phyloP scores from a whole-genome alignment of 1,284 basidiomycete species.

The Puccinia polysora region DNA sequence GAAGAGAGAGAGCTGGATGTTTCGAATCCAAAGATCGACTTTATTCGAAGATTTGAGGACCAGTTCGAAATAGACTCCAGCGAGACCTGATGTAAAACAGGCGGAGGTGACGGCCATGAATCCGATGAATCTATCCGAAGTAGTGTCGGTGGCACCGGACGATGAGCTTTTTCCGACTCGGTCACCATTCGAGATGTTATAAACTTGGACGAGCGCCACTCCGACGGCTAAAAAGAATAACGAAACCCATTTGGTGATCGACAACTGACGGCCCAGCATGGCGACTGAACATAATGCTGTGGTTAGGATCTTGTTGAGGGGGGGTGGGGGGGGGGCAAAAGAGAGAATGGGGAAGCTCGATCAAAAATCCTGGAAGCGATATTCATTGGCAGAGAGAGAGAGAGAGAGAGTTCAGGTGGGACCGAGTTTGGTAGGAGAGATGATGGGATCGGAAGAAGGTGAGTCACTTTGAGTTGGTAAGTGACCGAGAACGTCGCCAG shows the following conservation, averaged over 20 bases:
- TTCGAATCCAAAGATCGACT: constrained; percentile 87
- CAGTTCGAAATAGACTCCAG: constrained; percentile 98
- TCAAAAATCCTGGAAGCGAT: no score
- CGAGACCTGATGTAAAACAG: constrained; percentile 91
- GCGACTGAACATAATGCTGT: constrained; percentile 90
- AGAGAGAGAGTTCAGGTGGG: no score
- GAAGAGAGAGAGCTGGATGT: constrained; percentile 91
- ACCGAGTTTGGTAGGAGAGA: no score
- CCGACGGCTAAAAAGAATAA: constrained; percentile 80
- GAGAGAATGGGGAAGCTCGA: background rate
- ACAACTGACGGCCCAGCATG: constrained; percentile 72
- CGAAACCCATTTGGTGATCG: constrained; percentile 72
- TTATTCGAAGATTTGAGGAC: constrained; percentile 55
- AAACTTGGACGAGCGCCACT: constrained; percentile 87
- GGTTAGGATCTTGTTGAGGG: constrained; percentile 93
- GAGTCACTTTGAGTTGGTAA: constrained; percentile 46
- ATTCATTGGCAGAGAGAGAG: no score
- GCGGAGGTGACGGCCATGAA: constrained; percentile 78
- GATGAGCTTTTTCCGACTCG: background rate
- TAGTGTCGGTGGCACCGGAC: constrained; percentile 25
- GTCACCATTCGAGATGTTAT: constrained; percentile 53
- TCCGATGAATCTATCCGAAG: constrained; percentile 64
- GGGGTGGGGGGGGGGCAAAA: no score
- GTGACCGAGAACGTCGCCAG: constrained; percentile 81
- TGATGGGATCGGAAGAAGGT: no score